phyloP scores from a whole-genome alignment of 106 monocot species.

The Apostasia ramifera region DNA sequence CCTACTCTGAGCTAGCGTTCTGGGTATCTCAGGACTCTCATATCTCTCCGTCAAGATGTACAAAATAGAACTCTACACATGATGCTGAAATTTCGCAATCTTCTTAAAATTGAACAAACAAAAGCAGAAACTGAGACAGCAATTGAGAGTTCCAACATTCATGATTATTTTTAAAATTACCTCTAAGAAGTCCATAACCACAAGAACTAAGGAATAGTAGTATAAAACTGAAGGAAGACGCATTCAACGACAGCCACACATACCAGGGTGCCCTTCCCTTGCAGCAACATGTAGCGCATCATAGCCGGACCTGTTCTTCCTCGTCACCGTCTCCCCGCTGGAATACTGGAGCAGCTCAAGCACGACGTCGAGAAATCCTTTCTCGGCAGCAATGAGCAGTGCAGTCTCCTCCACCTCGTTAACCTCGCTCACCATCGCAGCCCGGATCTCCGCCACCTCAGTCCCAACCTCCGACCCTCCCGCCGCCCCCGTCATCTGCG shows the following conservation, averaged over 20 bases:
- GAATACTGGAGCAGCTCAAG: slow-evolving; percentile 59
- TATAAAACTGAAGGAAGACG: not conserved
- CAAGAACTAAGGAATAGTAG: no score
- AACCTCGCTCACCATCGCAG: slow-evolving; percentile 35
- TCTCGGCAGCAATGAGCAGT: slow-evolving; percentile 46
- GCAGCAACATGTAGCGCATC: slow-evolving; percentile 64
- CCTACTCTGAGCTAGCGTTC: no score
- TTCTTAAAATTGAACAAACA: no score
- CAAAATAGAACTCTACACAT: no score
- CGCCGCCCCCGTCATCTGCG: slow-evolving; percentile 28
- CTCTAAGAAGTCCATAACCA: no score
- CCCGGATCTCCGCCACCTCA: slow-evolving; percentile 42
- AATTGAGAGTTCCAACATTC: no score
- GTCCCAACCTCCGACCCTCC: slow-evolving; percentile 20
- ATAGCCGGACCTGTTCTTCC: slow-evolving; percentile 48
- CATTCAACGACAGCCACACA: not conserved
- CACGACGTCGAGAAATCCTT: slow-evolving; percentile 44
- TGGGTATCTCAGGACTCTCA: no score
- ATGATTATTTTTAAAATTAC: no score
- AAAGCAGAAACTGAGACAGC: no score
- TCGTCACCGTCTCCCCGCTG: slow-evolving; percentile 30
- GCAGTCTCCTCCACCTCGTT: slow-evolving; percentile 67
- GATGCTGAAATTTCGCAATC: no score
- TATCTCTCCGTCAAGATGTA: no score
- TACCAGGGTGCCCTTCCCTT: slow-evolving; percentile 54